A percentile compares a stretch with the other conserved stretches of the same genome.
These are phyloP conservation scores for Penicillium lividum DNA, from an alignment of 495 filamentous ascomycete species.

Conservation along the genomic window DNA sequence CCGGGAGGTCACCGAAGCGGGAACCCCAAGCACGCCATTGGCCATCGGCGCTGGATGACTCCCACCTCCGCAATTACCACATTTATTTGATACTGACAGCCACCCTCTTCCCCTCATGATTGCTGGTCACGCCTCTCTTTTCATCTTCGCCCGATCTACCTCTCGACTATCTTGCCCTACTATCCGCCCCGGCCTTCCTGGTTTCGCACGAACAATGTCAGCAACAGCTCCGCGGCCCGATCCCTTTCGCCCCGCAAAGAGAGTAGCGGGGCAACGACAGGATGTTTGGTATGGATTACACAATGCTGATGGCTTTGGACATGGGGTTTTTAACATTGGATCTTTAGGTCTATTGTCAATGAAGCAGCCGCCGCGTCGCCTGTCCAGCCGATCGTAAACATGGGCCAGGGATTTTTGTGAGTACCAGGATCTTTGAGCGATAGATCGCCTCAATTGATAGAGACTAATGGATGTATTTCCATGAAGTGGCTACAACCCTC, in stretches of 20 bases:
- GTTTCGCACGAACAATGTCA: conserved; percentile 43
- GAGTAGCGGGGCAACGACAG: conserved; percentile 79
- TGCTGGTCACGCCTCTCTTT: conserved; percentile 3
- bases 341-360: conserved; percentile 84
- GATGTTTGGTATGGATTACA: conserved; percentile 78
- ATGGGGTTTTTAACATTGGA: neutral
- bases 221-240: conserved; percentile 45
- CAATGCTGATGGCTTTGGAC: neutral
- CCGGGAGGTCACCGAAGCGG: conserved; percentile 13
- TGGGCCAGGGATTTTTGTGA: conserved; percentile 94
- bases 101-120: conserved; percentile 15
- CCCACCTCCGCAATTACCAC: conserved; percentile 14
- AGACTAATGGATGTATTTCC: conserved; percentile 2
- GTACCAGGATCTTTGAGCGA: conserved; percentile 15
- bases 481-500: conserved; percentile 88
- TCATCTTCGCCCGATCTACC: conserved; percentile 12
- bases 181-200: conserved; percentile 26
- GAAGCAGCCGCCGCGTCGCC: conserved; percentile 84
- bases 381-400: conserved; percentile 88
- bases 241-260: conserved; percentile 67
- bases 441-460: neutral
- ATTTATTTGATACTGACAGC: conserved; percentile 1
- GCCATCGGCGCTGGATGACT: conserved; percentile 1
- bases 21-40: conserved; percentile 27
- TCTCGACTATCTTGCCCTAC: conserved; percentile 12